A percentile compares a stretch with the other conserved stretches of the same genome.
Evolutionary conservation across 805 yeast species (phyloP).

Genomic region (Kuraishia capsulata): DNA sequence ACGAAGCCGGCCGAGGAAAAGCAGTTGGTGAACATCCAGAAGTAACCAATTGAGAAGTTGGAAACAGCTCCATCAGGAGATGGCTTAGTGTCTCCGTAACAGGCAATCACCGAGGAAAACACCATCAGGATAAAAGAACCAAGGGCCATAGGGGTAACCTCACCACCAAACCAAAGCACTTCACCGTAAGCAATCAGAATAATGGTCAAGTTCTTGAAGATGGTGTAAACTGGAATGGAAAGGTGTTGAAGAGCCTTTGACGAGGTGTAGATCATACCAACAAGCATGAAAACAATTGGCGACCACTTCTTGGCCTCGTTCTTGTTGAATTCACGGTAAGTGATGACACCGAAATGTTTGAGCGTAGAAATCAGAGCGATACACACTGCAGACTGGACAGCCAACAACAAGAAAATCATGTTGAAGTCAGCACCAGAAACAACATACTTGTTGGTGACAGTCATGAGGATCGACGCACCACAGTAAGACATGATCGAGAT

Average conservation of each 20-base stretch:
- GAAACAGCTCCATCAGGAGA: slow-evolving; percentile 26
- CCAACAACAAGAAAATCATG: slow-evolving; percentile 82
- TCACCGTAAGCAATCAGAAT: slow-evolving; percentile 97
- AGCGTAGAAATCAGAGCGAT: slow-evolving; percentile 61
- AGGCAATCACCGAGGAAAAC: slow-evolving; percentile 90
- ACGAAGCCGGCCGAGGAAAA: slow-evolving; percentile 91
- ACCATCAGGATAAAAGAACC: slow-evolving; percentile 90
- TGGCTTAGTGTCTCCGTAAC: slow-evolving; percentile 57
- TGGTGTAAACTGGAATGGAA: slow-evolving; percentile 93
- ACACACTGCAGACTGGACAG: slow-evolving; percentile 85
- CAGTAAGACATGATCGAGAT: slow-evolving; percentile 79
- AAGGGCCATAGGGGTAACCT: slow-evolving; percentile 81
- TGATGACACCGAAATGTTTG: slow-evolving; percentile 67
- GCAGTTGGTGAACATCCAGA: slow-evolving; percentile 97
- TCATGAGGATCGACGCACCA: slow-evolving; percentile 91
- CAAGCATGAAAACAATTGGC: slow-evolving; percentile 85
- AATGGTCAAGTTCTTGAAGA: slow-evolving; percentile 95
- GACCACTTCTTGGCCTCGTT: slow-evolving; percentile 94
- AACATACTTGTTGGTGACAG: slow-evolving; percentile 93
- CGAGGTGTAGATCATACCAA: slow-evolving; percentile 90
- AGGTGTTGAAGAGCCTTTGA: slow-evolving; percentile 90
- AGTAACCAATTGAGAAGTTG: slow-evolving; percentile 64
- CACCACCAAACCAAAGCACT: slow-evolving; percentile 93
- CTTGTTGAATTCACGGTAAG: slow-evolving; percentile 75
- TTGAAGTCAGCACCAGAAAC: slow-evolving; percentile 63